These are phyloP conservation scores for Pittosporum tobira DNA, from an alignment of 129 eudicot species.

Conservation along the genomic window DNA sequence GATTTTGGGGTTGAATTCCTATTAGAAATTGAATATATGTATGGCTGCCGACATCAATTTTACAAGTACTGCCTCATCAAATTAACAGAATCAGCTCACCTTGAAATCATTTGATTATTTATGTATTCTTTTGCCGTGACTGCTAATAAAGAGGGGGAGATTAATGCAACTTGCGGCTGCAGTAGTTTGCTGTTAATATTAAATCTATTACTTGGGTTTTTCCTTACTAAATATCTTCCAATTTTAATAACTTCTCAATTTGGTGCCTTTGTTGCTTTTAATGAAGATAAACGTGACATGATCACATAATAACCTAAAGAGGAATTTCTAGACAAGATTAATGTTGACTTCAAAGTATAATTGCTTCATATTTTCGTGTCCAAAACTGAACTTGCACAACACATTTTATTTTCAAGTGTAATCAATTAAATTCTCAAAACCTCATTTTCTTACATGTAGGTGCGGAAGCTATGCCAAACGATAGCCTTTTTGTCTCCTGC, in stretches of 20 bases:
- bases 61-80: no score
- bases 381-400: not conserved
- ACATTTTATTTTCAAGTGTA: not conserved
- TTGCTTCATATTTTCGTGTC: not conserved
- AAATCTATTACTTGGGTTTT: no score
- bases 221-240: not conserved
- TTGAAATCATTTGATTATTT: no score
- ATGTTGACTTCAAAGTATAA: not conserved
- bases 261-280: not conserved
- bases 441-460: conserved; percentile 35
- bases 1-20: no score
- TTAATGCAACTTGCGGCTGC: no score
- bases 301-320: not conserved
- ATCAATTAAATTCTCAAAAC: not conserved
- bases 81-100: no score
- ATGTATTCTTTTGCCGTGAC: no score
- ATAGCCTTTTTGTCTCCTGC: conserved; percentile 94
- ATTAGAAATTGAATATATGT: no score
- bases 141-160: no score
- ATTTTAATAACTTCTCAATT: not conserved
- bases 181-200: no score
- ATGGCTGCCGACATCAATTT: no score
- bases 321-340: not conserved
- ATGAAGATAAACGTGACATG: not conserved
- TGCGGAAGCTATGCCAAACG: conserved; percentile 89